Conservation (phyloP, 2,329 filamentous ascomycete genomes). For the Penicillium olsonii region DNA sequence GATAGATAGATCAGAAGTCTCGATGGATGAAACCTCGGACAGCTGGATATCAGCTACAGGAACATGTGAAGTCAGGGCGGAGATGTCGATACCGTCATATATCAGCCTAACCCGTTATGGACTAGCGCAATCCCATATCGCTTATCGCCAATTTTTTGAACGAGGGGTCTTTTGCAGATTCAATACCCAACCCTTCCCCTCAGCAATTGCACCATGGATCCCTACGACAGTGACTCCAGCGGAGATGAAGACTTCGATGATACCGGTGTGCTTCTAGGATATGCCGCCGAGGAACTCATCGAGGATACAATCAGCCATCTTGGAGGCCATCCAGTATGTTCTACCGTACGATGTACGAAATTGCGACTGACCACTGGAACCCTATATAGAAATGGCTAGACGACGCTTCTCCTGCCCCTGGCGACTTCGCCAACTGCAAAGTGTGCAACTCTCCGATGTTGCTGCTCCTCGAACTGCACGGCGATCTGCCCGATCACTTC, state of each 20-base stretch:
- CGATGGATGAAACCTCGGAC: no score
- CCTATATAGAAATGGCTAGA: slow-evolving; percentile 78
- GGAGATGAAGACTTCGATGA: slow-evolving; percentile 58
- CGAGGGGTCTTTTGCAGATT: slow-evolving; percentile 17
- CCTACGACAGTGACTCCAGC: slow-evolving; percentile 83
- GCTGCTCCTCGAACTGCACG: slow-evolving; percentile 86
- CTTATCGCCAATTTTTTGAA: slow-evolving; percentile 28
- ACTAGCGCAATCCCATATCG: slow-evolving; percentile 18
- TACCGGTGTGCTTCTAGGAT: slow-evolving; percentile 88
- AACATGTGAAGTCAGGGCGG: no score
- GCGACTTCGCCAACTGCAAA: slow-evolving; percentile 78
- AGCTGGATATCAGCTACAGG: neutral
- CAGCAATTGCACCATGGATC: slow-evolving; percentile 56
- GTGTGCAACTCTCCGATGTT: slow-evolving; percentile 82
- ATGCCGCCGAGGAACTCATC: slow-evolving; percentile 75
- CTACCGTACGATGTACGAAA: neutral
- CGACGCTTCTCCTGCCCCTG: slow-evolving; percentile 68
- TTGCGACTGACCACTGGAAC: slow-evolving; percentile 17
- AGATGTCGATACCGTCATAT: neutral
- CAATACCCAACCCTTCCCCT: slow-evolving; percentile 1
- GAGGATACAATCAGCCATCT: slow-evolving; percentile 85
- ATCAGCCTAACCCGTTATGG: neutral
- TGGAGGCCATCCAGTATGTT: slow-evolving; percentile 78
- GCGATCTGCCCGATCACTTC: slow-evolving; percentile 82
- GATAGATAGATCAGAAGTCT: no score